Conservation (phyloP, 352 stramenopile genomes). For the Globisporangium spinosum region DNA sequence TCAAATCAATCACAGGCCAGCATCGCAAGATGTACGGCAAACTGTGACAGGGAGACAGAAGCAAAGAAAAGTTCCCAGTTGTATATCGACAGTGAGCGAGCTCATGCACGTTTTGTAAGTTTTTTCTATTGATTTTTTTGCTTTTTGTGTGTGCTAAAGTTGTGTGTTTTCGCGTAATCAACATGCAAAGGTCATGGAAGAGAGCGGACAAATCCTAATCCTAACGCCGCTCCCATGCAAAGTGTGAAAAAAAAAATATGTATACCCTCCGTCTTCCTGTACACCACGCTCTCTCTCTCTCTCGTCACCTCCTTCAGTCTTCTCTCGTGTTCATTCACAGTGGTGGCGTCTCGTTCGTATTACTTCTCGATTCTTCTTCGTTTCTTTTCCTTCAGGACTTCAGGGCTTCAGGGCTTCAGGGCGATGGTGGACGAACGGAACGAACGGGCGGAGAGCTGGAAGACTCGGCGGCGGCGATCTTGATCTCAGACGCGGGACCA, state of each 20-base stretch:
- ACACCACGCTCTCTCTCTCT: background rate
- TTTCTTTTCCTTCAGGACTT: background rate
- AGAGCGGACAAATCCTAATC: constrained; percentile 5
- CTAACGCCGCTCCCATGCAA: constrained; percentile 1
- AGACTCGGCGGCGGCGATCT: background rate
- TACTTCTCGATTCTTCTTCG: background rate
- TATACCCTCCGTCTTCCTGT: background rate
- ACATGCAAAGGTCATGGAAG: constrained; percentile 2
- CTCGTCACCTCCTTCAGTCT: background rate
- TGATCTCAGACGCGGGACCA: background rate
- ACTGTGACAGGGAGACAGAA: no score
- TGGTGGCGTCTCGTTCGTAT: background rate
- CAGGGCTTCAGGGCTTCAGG: background rate
- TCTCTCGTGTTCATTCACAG: background rate
- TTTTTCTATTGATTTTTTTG: constrained; percentile 7
- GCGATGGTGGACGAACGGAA: background rate
- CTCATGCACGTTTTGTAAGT: background rate
- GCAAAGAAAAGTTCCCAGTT: no score
- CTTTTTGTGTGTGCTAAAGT: background rate
- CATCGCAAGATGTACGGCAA: no score
- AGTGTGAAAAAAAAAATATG: background rate
- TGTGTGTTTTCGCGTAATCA: background rate
- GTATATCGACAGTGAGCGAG: background rate
- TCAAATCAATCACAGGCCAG: no score
- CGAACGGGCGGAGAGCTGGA: background rate